Base-by-base conservation (phyloP, 2,329 filamentous ascomycete species). In the Colletotrichum destructivum region DNA sequence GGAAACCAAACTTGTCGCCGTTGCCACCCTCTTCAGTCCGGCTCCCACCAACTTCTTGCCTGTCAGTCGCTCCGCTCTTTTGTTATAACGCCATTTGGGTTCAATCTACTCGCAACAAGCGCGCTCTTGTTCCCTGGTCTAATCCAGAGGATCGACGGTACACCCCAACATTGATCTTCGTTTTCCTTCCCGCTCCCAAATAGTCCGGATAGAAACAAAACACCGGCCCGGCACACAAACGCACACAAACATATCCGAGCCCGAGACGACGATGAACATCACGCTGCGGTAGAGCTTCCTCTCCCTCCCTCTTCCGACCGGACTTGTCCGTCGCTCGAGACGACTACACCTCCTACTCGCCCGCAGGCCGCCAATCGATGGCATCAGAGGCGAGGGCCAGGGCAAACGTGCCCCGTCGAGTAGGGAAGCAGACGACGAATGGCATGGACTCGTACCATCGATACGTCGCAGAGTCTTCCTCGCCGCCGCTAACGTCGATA, bases 361-460 rank as follows among this genome's bases (percentile, higher is more conserved):
- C 46, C 35, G 12, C 54, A 40, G n/a, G 46, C 31, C 47, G 57
- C 16, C 59, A 59, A 49, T 69, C 52, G n/a, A 74, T 74, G 73
- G 72, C 52, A 40, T 51, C 66, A 21, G 67, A 63, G 5, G 72
- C 65, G 52, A 63, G 73, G 57, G 72, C 69, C 40, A 70, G 46
- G 72, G 73, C 73, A 63, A 75, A 75, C 44, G 69, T 74, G 46
- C 73, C 73, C 35, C 73, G 73, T 18, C 42, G 51, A 38, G 62
- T 44, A 57, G 62, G 55, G 13, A 63, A 64, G 59, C 73, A 74
- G 60, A 72, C 59, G 47, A 52, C 62, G 59, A 62, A 62, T 40
- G 73, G 72, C 13, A 65, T 73, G 64, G 73, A 74, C 38, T 66
- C 72, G 26, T 74, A 75, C 26, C 73, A 75, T 60, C 73, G 69